Evolutionary conservation across 352 stramenopile genomes (phyloP).

Genomic region (Pythium guiyangense): DNA sequence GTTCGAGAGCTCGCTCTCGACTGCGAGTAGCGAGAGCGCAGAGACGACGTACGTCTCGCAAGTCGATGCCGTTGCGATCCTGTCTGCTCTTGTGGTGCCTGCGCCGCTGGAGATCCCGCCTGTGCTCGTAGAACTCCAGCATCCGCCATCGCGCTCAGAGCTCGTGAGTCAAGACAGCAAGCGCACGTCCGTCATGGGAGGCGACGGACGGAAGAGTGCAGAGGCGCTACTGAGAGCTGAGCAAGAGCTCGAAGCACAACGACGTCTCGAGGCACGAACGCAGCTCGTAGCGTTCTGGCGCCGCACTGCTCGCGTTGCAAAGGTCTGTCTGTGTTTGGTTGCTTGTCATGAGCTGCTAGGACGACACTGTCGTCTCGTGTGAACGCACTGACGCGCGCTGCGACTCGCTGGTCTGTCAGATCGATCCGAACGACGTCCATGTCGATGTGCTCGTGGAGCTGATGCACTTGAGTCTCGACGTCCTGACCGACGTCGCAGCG

Average conservation of each 20-base stretch:
- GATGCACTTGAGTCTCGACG: slow-evolving; percentile 34
- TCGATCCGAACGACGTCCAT: slow-evolving; percentile 26
- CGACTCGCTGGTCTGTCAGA: slow-evolving; percentile 1
- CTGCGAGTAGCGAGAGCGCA: slow-evolving; percentile 1
- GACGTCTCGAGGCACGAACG: slow-evolving; percentile 1
- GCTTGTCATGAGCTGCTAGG: background rate
- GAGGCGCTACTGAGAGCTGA: slow-evolving; percentile 3
- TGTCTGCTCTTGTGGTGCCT: background rate
- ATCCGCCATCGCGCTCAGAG: background rate
- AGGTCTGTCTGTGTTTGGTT: slow-evolving; percentile 1
- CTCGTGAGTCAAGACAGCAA: slow-evolving; percentile 5
- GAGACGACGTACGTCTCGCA: slow-evolving; percentile 4
- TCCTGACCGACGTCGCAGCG: slow-evolving; percentile 14
- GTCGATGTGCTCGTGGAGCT: slow-evolving; percentile 29
- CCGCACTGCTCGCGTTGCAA: slow-evolving; percentile 7
- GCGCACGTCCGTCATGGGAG: background rate
- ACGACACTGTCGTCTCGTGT: background rate
- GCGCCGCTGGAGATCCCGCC: background rate
- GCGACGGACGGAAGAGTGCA: slow-evolving; percentile 9
- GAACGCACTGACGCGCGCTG: background rate
- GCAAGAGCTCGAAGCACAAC: slow-evolving; percentile 1
- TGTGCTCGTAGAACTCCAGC: background rate
- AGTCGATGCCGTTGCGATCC: slow-evolving; percentile 4
- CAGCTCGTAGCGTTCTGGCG: slow-evolving; percentile 16
- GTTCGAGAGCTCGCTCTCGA: slow-evolving; percentile 3